These are phyloP conservation scores for Fusarium mexicanum DNA, from an alignment of 2,329 filamentous ascomycete genomes.

Conservation along the genomic window DNA sequence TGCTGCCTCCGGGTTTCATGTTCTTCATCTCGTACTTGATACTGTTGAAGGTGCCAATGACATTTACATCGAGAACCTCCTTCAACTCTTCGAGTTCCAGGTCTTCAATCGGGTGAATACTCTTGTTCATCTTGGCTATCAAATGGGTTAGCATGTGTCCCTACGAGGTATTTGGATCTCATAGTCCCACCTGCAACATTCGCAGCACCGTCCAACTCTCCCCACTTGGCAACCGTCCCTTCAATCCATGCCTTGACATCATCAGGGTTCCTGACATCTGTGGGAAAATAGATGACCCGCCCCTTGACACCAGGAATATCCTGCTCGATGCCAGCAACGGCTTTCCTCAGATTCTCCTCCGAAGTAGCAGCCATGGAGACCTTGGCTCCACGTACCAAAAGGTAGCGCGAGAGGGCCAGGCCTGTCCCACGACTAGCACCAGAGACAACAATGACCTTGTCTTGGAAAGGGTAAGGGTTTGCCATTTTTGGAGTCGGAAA, in stretches of 20 bases:
- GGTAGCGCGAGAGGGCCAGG: conserved; percentile 59
- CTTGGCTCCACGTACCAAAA: conserved; percentile 55
- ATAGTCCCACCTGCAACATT: conserved; percentile 48
- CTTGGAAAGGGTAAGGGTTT: conserved; percentile 37
- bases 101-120: conserved; percentile 39
- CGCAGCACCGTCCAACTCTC: conserved; percentile 48
- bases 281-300: conserved; percentile 36
- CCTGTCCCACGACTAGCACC: conserved; percentile 68
- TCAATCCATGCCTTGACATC: conserved; percentile 49
- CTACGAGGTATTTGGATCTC: fast-evolving
- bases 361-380: conserved; percentile 46
- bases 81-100: conserved; percentile 38
- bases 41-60: conserved; percentile 41
- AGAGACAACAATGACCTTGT: conserved; percentile 71
- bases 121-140: conserved; percentile 41
- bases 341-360: conserved; percentile 41
- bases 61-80: conserved; percentile 39
- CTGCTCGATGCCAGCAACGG: conserved; percentile 35
- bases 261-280: conserved; percentile 47
- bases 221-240: conserved; percentile 46
- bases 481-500: conserved; percentile 24
- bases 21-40: conserved; percentile 44
- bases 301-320: conserved; percentile 37
- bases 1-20: conserved; percentile 56
- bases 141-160: neutral